phyloP scores from a whole-genome alignment of 371 early-diverging fungal genomes.

The Phascolomyces articulosus region DNA sequence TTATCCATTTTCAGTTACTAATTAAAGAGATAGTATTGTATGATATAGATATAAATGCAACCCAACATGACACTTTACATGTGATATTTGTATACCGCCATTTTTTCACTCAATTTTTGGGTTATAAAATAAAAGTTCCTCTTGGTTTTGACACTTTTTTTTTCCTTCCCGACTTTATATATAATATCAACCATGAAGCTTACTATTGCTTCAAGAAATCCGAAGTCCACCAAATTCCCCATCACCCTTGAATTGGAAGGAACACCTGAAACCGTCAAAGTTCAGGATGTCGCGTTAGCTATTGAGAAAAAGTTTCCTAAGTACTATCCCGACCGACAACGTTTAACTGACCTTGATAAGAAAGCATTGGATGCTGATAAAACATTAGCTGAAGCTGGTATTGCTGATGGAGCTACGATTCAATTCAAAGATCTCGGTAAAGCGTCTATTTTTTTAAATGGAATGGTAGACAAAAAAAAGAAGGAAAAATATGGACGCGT shows the following conservation, averaged over 20 bases:
- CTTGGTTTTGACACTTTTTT: not conserved
- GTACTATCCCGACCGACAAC: conserved; percentile 77
- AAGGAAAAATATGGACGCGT: not conserved
- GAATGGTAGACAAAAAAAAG: not conserved
- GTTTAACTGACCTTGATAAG: conserved; percentile 66
- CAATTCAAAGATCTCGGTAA: conserved; percentile 85
- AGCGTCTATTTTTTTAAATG: not conserved
- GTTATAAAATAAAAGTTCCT: too few species aligned
- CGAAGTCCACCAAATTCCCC: conserved; percentile 56
- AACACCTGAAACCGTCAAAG: conserved; percentile 53
- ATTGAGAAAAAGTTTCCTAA: conserved; percentile 64
- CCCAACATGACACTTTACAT: too few species aligned
- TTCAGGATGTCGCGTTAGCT: conserved; percentile 65
- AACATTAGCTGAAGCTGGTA: conserved; percentile 56
- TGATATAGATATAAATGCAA: too few species aligned
- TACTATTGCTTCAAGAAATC: conserved; percentile 44
- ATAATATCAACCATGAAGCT: conserved; percentile 35
- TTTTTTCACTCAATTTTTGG: too few species aligned
- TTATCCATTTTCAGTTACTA: too few species aligned
- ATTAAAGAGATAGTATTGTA: too few species aligned
- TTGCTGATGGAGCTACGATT: conserved; percentile 68
- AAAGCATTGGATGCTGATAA: conserved; percentile 60
- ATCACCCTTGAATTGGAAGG: conserved; percentile 65
- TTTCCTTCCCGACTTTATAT: not conserved
- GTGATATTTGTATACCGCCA: too few species aligned